Evolutionary conservation across 768 basidiomycete species (phyloP), one percentile per base, ranked within the genome.

Genomic region (Porphyrellus cyaneotinctus): DNA sequence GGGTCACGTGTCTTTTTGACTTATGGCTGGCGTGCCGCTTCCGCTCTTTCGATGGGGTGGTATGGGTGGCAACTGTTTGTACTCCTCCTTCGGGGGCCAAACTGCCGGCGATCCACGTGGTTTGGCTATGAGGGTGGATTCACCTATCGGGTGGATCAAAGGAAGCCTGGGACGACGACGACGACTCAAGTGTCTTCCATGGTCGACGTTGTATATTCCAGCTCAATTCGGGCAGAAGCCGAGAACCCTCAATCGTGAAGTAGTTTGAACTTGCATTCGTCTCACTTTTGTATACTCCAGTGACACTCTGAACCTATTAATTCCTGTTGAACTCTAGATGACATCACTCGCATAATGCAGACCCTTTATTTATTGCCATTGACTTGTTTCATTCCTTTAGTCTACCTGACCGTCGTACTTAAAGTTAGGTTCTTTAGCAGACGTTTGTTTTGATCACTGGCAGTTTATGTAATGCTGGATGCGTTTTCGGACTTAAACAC

Each of bases 91-190:
- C 64, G 74, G 32, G 75, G 75, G 0, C 75, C 75, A 14, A 57
- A 67, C 49, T 70, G 64, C 51, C 51, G 59, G 36, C 65, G 75
- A 47, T 50, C 53, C 43, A 57, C 60, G 35, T 85, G 84, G 84
- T 72, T 85, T 62, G 83, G 85, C 17, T 85, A 79, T 58, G 74
- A 83, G 59, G 83, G 83, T 18, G 83, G 83, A 11, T 50, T 76
- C 17, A 63, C 46, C n/a, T 42, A 42, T 12, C 30, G 46, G 11
- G 18, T 17, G 26, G 51, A 55, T n/a, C 49, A 33, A 23, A 53
- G 49, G 37, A 50, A 51, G 28, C 20, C 12, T 15, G 47, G 14
- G 18, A 43, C 30, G 7, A 52, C 47, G 2, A 48, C 50, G 8
- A 28, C 31, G 4, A 52, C 47, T 12, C 52, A 54, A 43, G 46